Conservation (phyloP, 257 asterid genomes). For the Petunia axillaris region DNA sequence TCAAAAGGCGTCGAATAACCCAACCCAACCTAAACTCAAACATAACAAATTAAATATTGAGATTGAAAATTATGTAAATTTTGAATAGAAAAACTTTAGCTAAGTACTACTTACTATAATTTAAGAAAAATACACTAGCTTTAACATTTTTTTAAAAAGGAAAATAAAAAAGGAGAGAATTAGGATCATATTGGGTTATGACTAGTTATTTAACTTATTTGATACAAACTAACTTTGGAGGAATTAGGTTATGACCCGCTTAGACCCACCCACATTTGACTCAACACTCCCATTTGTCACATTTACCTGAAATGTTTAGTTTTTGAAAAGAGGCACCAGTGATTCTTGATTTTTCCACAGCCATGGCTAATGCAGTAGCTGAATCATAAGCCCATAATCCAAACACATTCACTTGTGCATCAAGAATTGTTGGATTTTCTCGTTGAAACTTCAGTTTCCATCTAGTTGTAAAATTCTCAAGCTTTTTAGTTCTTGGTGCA, state of each 20-base stretch:
- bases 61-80: background rate
- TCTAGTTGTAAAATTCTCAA: constrained; percentile 33
- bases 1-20: background rate
- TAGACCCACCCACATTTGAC: background rate
- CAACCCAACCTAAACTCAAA: background rate
- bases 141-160: background rate
- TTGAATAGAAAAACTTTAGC: background rate
- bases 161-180: background rate
- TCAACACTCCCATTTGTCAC: background rate
- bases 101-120: background rate
- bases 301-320: constrained; percentile 30
- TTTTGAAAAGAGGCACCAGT: constrained; percentile 24
- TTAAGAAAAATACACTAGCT: background rate
- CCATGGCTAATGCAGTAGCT: constrained; percentile 52
- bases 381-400: constrained; percentile 64
- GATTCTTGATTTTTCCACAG: constrained; percentile 41
- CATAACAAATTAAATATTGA: background rate
- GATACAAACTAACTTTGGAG: background rate
- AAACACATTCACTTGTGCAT: constrained; percentile 34
- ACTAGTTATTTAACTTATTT: background rate
- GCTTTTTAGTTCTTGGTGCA: constrained; percentile 36
- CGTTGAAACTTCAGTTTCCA: constrained; percentile 38
- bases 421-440: constrained; percentile 23
- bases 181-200: background rate
- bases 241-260: background rate